phyloP scores from a whole-genome alignment of 177 flowering plant genomes.

The Tripterygium wilfordii region DNA sequence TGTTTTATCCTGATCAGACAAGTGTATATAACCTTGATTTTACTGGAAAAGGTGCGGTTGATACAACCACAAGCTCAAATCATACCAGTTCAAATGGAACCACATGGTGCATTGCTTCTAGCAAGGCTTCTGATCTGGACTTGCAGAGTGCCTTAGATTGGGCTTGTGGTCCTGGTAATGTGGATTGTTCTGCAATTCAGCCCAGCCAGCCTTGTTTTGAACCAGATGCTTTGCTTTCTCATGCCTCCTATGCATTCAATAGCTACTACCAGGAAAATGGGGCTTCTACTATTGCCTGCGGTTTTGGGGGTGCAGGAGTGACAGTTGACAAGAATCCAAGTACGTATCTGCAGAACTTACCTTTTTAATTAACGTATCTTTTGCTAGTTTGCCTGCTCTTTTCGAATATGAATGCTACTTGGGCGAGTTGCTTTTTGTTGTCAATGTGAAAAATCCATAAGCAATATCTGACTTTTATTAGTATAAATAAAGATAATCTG shows the following conservation, averaged over 20 bases:
- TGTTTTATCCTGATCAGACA: conserved; percentile 87
- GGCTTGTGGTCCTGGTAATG: conserved; percentile 95
- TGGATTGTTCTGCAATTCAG: conserved; percentile 92
- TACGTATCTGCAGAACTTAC: conserved; percentile 26
- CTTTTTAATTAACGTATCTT: neutral
- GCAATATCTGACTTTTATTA: too few relatives aligned
- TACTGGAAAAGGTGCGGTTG: conserved; percentile 56
- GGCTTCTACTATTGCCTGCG: conserved; percentile 77
- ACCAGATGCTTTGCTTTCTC: conserved; percentile 76
- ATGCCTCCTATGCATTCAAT: conserved; percentile 91
- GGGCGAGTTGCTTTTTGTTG: neutral
- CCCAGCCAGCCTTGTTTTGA: conserved; percentile 95
- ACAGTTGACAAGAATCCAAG: conserved; percentile 81
- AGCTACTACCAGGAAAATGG: conserved; percentile 94
- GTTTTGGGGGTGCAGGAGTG: conserved; percentile 83
- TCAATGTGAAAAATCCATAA: too few relatives aligned
- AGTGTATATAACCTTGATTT: conserved; percentile 77
- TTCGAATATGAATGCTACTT: neutral
- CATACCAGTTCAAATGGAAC: conserved; percentile 44
- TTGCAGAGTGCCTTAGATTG: conserved; percentile 80
- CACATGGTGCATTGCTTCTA: conserved; percentile 86
- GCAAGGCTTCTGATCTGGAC: conserved; percentile 60
- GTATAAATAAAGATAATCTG: too few relatives aligned
- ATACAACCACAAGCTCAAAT: conserved; percentile 30
- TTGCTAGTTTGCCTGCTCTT: neutral